Evolutionary conservation across 768 basidiomycete genomes (phyloP).

Genomic region (Xanthoconium stramineum): DNA sequence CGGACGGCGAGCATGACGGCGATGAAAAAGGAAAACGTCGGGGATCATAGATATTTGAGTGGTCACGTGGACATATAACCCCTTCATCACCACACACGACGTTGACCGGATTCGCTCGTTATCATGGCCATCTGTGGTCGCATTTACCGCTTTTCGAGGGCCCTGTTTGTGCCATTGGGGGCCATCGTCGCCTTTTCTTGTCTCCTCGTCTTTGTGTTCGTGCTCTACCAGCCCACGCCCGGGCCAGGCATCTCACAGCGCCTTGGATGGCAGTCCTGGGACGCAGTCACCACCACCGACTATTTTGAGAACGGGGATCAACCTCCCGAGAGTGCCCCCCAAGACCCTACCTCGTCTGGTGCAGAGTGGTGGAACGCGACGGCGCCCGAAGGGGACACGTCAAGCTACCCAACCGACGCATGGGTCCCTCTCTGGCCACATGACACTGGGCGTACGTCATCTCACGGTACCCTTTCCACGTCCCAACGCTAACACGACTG

Average conservation of each 20-base stretch:
- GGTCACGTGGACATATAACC: not conserved
- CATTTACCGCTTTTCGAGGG: slow-evolving; percentile 49
- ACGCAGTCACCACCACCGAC: slow-evolving; percentile 44
- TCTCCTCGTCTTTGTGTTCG: slow-evolving; percentile 71
- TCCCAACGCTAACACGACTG: not conserved
- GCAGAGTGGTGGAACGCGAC: slow-evolving; percentile 20
- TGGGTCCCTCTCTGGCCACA: slow-evolving; percentile 28
- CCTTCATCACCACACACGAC: not conserved
- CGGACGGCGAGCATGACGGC: slow-evolving; percentile 29
- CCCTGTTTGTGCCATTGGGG: slow-evolving; percentile 55
- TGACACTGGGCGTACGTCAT: slow-evolving; percentile 26
- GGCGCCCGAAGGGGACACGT: slow-evolving; percentile 39
- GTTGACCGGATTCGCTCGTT: not conserved
- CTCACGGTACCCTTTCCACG: not conserved
- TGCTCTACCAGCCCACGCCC: slow-evolving; percentile 75
- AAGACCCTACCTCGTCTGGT: slow-evolving; percentile 7
- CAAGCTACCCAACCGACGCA: slow-evolving; percentile 74
- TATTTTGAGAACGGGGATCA: not conserved
- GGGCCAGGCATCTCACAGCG: slow-evolving; percentile 70
- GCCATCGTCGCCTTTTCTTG: slow-evolving; percentile 65
- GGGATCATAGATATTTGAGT: too few species aligned
- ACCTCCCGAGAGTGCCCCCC: not conserved
- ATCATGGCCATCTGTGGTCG: slow-evolving; percentile 31
- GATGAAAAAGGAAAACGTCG: not conserved
- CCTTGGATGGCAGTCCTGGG: slow-evolving; percentile 91